phyloP scores from a whole-genome alignment of 305 asterid species.

The Nicotiana rustica region DNA sequence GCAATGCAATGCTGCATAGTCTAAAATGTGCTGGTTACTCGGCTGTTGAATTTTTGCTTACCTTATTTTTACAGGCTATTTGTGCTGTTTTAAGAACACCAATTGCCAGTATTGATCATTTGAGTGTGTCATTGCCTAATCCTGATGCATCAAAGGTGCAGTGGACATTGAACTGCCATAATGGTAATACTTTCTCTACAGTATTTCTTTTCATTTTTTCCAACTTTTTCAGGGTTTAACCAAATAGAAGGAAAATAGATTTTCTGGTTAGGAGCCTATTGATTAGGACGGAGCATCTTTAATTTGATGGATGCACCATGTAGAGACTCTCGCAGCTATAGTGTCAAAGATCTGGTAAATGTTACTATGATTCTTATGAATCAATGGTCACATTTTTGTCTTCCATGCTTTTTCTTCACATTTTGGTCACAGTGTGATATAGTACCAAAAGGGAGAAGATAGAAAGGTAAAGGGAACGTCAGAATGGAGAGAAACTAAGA shows the following conservation, averaged over 20 bases:
- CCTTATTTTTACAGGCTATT: constrained; percentile 60
- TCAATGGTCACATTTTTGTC: constrained; percentile 3
- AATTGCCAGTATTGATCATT: constrained; percentile 71
- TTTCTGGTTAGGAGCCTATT: constrained; percentile 15
- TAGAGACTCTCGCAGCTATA: neutral
- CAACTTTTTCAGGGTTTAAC: neutral
- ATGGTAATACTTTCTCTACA: constrained; percentile 53
- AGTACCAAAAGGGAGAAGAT: neutral
- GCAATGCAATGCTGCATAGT: neutral
- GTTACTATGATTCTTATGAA: neutral
- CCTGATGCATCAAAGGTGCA: constrained; percentile 85
- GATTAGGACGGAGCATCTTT: constrained; percentile 5
- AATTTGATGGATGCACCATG: constrained; percentile 16
- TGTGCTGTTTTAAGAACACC: constrained; percentile 91
- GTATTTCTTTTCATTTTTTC: neutral
- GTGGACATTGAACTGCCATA: constrained; percentile 85
- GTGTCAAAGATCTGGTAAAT: neutral
- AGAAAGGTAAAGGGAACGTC: neutral
- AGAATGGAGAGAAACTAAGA: neutral
- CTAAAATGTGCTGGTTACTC: constrained; percentile 18
- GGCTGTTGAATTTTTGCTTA: constrained; percentile 13
- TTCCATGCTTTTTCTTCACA: constrained; percentile 7
- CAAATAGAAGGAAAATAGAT: neutral
- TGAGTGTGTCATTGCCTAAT: constrained; percentile 65
- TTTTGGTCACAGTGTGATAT: neutral